These are phyloP conservation scores for Chenopodium quinoa DNA, from an alignment of 148 eudicot species.

Conservation along the genomic window DNA sequence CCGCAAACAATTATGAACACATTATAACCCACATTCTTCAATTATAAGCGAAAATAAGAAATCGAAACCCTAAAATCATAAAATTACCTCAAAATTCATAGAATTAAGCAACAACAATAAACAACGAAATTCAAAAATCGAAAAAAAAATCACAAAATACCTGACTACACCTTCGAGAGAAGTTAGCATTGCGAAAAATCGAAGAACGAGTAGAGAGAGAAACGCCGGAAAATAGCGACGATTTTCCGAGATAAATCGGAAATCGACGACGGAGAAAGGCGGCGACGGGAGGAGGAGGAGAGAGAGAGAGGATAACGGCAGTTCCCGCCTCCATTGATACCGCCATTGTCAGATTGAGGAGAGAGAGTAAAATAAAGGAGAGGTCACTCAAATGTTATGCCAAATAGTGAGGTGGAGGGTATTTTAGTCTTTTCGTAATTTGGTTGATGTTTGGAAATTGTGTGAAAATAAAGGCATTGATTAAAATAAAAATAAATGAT, in stretches of 20 bases:
- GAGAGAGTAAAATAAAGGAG: not conserved
- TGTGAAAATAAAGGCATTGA: no score
- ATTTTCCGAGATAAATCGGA: not conserved
- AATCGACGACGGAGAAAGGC: not conserved
- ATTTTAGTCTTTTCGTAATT: not conserved
- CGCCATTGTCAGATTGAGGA: conserved; percentile 23
- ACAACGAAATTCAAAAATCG: not conserved
- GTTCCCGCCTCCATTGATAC: conserved; percentile 36
- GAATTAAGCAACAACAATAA: not conserved
- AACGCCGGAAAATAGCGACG: conserved; percentile 4
- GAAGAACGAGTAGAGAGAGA: conserved; percentile 15
- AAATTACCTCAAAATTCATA: not conserved
- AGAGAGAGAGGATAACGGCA: conserved; percentile 30
- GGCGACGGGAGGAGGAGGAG: conserved; percentile 15
- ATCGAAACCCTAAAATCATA: not conserved
- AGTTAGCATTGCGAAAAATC: conserved; percentile 13
- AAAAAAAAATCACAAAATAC: conserved; percentile 9
- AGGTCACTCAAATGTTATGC: not conserved
- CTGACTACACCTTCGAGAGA: conserved; percentile 26
- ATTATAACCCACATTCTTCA: not conserved
- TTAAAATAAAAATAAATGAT: no score
- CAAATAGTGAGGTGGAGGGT: not conserved
- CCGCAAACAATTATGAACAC: not conserved
- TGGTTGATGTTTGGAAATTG: not conserved
- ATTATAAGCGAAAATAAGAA: not conserved